Percentiles rank a stretch among this genome's conserved stretches.
These are phyloP conservation scores for Paramecium primaurelia DNA, from an alignment of 73 alveolate genomes.

Conservation along the genomic window DNA sequence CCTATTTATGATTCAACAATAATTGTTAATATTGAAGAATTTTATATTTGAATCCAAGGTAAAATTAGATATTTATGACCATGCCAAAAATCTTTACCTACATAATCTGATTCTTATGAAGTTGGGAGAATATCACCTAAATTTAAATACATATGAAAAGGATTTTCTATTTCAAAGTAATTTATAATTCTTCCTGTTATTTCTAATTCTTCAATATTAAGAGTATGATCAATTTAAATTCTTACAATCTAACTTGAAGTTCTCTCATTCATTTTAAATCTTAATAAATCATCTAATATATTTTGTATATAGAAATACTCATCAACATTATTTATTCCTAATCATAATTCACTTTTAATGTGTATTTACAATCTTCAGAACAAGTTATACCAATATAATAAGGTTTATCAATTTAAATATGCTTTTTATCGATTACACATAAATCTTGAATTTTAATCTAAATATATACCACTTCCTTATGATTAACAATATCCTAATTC, in stretches of 20 bases:
- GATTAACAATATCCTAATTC: neutral
- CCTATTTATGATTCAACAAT: neutral
- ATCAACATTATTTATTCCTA: neutral
- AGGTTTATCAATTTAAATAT: neutral
- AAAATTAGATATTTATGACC: neutral
- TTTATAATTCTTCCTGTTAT: neutral
- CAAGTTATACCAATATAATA: neutral
- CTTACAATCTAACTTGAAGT: neutral
- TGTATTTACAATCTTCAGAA: neutral
- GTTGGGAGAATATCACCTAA: neutral
- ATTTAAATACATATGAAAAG: neutral
- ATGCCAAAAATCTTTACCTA: neutral
- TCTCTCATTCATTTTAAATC: neutral
- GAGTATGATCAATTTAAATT: neutral
- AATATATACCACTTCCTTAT: neutral
- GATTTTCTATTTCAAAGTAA: neutral
- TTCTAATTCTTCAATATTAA: neutral
- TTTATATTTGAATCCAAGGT: neutral
- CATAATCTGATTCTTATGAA: neutral
- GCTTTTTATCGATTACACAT: neutral
- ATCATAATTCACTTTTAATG: neutral
- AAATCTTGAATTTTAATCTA: neutral
- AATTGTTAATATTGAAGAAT: neutral
- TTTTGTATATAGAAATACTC: neutral
- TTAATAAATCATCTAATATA: neutral